Percentiles rank a stretch among this genome's conserved stretches.
phyloP scores from a whole-genome alignment of 768 basidiomycete species.

The Dioszegia crocea region DNA sequence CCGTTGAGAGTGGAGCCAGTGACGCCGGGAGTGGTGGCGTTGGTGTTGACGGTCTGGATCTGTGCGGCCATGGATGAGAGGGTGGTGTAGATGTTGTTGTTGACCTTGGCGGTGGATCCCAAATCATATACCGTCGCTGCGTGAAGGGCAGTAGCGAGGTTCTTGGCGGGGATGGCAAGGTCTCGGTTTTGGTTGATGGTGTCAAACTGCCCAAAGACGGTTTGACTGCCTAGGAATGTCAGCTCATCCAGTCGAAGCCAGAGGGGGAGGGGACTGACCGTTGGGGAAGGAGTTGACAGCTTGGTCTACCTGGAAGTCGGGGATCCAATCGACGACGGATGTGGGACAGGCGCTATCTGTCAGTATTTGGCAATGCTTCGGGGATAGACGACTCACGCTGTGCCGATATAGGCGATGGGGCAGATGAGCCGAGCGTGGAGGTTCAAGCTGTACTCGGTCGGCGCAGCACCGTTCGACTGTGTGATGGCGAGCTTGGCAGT shows the following conservation, averaged over 20 bases:
- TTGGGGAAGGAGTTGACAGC: slow-evolving; percentile 7
- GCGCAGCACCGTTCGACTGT: background rate
- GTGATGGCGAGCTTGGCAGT: background rate
- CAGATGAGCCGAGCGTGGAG: background rate
- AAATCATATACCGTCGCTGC: background rate
- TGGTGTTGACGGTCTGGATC: slow-evolving; percentile 3
- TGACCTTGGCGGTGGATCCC: slow-evolving; percentile 1
- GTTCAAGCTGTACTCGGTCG: slow-evolving; percentile 2
- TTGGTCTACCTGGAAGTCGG: background rate
- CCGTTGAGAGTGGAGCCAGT: background rate
- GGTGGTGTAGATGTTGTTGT: slow-evolving; percentile 7
- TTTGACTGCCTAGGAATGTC: background rate
- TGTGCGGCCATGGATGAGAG: background rate
- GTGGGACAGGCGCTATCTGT: background rate
- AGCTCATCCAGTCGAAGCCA: background rate
- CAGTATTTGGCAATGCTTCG: background rate
- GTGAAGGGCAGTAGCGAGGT: slow-evolving; percentile 3
- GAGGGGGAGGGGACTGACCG: background rate
- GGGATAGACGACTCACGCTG: background rate
- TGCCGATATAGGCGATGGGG: background rate
- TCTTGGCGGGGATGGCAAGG: background rate
- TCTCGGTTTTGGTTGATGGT: background rate
- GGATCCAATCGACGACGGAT: background rate
- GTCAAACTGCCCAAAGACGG: background rate
- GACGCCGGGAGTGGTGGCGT: background rate